Evolutionary conservation across 345 rosid species (phyloP).

Genomic region (Heritiera littoralis): DNA sequence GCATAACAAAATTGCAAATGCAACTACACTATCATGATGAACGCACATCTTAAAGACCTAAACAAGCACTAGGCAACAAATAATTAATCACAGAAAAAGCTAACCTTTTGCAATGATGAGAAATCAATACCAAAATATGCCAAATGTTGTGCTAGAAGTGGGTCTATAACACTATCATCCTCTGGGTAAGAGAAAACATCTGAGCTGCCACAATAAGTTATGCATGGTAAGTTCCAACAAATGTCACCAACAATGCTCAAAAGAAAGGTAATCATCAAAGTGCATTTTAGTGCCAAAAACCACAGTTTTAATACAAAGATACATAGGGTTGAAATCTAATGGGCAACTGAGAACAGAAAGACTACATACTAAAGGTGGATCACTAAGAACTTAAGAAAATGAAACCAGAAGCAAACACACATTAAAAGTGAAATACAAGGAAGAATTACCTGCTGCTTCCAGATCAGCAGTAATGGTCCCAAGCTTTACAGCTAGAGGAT

Average conservation of each 20-base stretch:
- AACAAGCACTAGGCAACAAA: neutral
- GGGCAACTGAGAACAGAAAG: neutral
- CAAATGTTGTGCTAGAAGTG: conserved; percentile 86
- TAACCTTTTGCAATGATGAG: conserved; percentile 86
- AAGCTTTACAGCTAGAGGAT: conserved; percentile 93
- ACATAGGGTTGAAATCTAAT: neutral
- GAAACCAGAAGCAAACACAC: neutral
- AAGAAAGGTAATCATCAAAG: conserved; percentile 4
- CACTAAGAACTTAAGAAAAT: conserved; percentile 1
- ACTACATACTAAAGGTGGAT: neutral
- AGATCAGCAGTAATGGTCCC: conserved; percentile 92
- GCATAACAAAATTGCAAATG: neutral
- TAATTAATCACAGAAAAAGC: conserved; percentile 11
- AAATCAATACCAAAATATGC: conserved; percentile 96
- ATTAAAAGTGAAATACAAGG: conserved; percentile 26
- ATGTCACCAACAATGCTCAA: neutral
- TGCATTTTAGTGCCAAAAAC: neutral
- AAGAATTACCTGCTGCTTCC: conserved; percentile 88
- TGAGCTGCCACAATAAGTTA: conserved; percentile 79
- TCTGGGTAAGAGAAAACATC: conserved; percentile 96
- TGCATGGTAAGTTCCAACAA: conserved; percentile 41
- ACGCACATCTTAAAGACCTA: neutral
- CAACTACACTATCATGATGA: neutral
- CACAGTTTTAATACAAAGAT: neutral
- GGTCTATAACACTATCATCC: conserved; percentile 89